Conservation (phyloP, 192 early-diverging fungal genomes). For the Phlyctochytrium bullatum region DNA sequence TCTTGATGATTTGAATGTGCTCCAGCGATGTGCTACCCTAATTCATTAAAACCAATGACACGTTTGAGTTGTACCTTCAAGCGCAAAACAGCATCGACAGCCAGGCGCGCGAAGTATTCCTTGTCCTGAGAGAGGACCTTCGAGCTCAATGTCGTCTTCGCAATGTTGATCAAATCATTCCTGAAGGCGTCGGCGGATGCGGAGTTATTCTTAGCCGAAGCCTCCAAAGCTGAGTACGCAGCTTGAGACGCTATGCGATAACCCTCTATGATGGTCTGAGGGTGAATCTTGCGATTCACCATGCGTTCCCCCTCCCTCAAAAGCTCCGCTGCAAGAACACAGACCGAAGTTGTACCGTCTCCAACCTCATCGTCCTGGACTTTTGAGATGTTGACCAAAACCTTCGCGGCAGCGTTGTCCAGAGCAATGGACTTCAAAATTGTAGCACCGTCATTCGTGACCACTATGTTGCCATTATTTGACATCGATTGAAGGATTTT, state of each 20-base stretch:
- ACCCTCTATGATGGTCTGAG: slow-evolving; percentile 95
- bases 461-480: slow-evolving; percentile 75
- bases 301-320: slow-evolving; percentile 91
- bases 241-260: slow-evolving; percentile 83
- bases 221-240: slow-evolving; percentile 82
- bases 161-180: slow-evolving; percentile 94
- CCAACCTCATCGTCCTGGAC: slow-evolving; percentile 99
- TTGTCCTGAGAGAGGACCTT: slow-evolving; percentile 96
- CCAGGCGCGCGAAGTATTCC: slow-evolving; percentile 92
- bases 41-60: slow-evolving; percentile 1
- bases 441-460: slow-evolving; percentile 99
- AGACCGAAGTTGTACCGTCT: slow-evolving; percentile 99
- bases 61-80: slow-evolving; percentile 59
- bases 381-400: slow-evolving; percentile 88
- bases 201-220: slow-evolving; percentile 77
- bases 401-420: slow-evolving; percentile 97
- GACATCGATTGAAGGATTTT: slow-evolving; percentile 96
- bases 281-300: slow-evolving; percentile 92
- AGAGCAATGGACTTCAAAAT: slow-evolving; percentile 96
- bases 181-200: slow-evolving; percentile 70
- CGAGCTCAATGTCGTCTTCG: slow-evolving; percentile 92
- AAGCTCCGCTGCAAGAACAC: slow-evolving; percentile 94
- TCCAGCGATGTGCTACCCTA: slow-evolving; percentile 94
- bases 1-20: slow-evolving; percentile 99
- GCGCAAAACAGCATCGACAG: slow-evolving; percentile 94